Base-by-base conservation (phyloP, 2,329 filamentous ascomycete genomes). In the Colletotrichum higginsianum region DNA sequence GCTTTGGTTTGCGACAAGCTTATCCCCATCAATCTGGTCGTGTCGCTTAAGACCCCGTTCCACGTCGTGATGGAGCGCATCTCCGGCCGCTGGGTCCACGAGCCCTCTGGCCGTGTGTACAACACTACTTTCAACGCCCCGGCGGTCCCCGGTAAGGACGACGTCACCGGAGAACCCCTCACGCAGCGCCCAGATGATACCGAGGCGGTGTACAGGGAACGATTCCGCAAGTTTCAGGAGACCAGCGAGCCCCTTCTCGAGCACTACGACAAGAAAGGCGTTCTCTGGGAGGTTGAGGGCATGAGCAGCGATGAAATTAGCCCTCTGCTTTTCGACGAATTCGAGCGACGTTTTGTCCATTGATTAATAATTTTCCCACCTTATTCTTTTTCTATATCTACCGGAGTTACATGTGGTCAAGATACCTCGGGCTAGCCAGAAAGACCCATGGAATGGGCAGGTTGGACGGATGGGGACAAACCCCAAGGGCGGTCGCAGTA, bases 291-390 rank as follows among this genome's bases (percentile, higher is more conserved):
- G 73, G 94, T 98, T 4, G 87, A 94, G 76, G 96, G 96, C 26
- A 90, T 95, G 82, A 96, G 91, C 80, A 98, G 95, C 79, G 94
- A 99, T 79, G 96, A 98, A 84, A 99, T 99, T 76, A 95, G 89
- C 65, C 96, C 96, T n/a, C 91, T 95, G 84, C 86, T 99, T 38
- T 93, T 94, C 78, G 83, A 86, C 11, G 95, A 98, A 82, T 94
- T 99, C 80, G 91, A 94, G 83, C 89, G 86, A 78, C 88, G 93
- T 67, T 98, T 98, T 68, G 77, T 79, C 52, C 63, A 74, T 42
- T 81, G 70, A 72, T 66, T 52, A 68, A 26, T 9, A 38, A 35
- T 21, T 38, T 61, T 30, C 50, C 50, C 40, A 26, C 42, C 18
- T 57, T 61, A 66, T 30, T 71, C 42, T 15, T 61, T 61, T 72